Base-by-base conservation (phyloP, 768 basidiomycete genomes). In the Leucocoprinus leucothites region DNA sequence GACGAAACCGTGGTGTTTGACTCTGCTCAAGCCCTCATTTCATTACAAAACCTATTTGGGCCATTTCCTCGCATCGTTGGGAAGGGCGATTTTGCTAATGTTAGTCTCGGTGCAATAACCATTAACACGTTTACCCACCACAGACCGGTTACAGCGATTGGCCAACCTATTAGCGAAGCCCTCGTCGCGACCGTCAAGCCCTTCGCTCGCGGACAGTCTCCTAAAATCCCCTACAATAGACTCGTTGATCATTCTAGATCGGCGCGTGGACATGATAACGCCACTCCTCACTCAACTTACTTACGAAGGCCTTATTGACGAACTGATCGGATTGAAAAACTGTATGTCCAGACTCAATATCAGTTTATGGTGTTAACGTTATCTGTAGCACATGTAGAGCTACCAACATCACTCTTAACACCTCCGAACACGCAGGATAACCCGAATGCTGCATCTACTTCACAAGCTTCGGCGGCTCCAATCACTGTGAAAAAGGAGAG, bases 221-320 rank as follows among this genome's bases (percentile, higher is more conserved):
- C 64, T 78, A 5, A 69, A 78, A 9, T 81, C 82, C 2, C 82
- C 82, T 14, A 82, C 77, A 48, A 79, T 98, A 51, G 97, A 99
- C 66, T 87, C 85, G 13, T 72, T 98, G 57, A 87, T 99, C 60
- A 77, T 98, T 35, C 62, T 99, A 55, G 97, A 99, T 68, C 85
- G 97, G 46, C 84, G 86, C 31, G 85, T 90, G 9, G 97, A 99
- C 64, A 90, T 98, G 89, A 85, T 98, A 57, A 97, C 97, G 0
- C 94, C 97, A 1, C 75, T 98, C 48, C 81, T 96, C 44, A 98
- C 97, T 2, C 95, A 98, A 64, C 75, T 98, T 54, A 99, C 97
- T 0, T 98, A 98, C 61, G 89, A 98, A 67, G 97, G 97, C 18
- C 85, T 99, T 46, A 78, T 98, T 31, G 97, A 98, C 65, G 97